Conservation (phyloP, 257 asterid genomes). For the Solanum chilense region DNA sequence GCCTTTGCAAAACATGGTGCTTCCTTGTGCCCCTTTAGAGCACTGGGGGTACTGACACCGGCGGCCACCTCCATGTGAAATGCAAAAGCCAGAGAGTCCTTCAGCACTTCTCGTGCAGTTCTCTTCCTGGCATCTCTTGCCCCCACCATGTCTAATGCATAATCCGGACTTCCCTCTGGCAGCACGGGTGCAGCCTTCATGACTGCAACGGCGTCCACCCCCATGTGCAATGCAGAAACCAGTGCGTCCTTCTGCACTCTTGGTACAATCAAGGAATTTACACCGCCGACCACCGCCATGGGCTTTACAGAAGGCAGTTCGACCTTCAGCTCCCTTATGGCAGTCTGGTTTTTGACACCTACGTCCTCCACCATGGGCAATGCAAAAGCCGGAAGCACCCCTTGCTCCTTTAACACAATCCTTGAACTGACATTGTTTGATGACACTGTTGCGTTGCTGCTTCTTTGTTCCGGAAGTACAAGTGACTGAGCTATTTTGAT, state of each 20-base stretch:
- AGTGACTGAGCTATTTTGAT: slow-evolving; percentile 81
- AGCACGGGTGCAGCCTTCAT: slow-evolving; percentile 58
- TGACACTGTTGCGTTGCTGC: slow-evolving; percentile 40
- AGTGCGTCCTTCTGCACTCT: slow-evolving; percentile 90
- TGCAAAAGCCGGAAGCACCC: slow-evolving; percentile 92
- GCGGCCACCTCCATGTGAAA: slow-evolving; percentile 95
- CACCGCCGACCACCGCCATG: slow-evolving; percentile 96
- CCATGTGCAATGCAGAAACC: slow-evolving; percentile 89
- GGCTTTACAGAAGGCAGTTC: slow-evolving; percentile 93
- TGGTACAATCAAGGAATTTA: slow-evolving; percentile 73
- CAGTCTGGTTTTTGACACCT: slow-evolving; percentile 81
- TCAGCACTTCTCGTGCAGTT: slow-evolving; percentile 74
- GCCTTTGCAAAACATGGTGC: slow-evolving; percentile 83
- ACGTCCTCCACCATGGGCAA: slow-evolving; percentile 93
- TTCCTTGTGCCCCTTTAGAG: slow-evolving; percentile 85
- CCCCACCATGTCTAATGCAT: slow-evolving; percentile 97
- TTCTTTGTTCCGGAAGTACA: slow-evolving; percentile 72
- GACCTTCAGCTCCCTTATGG: slow-evolving; percentile 90
- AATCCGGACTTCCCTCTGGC: slow-evolving; percentile 84
- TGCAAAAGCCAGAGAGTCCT: slow-evolving; percentile 92
- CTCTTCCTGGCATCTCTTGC: slow-evolving; percentile 76
- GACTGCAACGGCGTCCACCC: slow-evolving; percentile 79
- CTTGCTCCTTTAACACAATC: slow-evolving; percentile 86
- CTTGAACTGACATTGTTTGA: slow-evolving; percentile 69
- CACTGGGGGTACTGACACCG: slow-evolving; percentile 67